These are phyloP conservation scores for Acephala macrosclerotiorum DNA, from an alignment of 2,329 filamentous ascomycete genomes.

Conservation along the genomic window DNA sequence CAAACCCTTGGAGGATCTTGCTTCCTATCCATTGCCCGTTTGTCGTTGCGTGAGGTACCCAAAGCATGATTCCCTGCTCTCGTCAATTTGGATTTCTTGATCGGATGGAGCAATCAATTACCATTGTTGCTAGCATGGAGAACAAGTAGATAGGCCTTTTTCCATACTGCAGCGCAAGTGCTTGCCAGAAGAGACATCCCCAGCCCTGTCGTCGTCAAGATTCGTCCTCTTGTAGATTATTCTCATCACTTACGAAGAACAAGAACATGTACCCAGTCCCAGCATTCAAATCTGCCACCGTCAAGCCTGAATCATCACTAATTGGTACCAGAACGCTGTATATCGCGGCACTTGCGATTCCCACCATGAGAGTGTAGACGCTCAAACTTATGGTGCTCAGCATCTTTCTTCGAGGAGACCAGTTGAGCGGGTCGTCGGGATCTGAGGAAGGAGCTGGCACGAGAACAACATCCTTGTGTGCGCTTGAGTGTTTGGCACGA, in stretches of 20 bases:
- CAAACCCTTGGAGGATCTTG: constrained; percentile 40
- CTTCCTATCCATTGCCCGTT: constrained; percentile 47
- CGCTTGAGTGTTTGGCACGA: constrained; percentile 34
- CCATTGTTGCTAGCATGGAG: constrained; percentile 43
- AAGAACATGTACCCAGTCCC: constrained; percentile 61
- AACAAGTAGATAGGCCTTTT: constrained; percentile 38
- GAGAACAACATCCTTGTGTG: constrained; percentile 42
- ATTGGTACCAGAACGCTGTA: constrained; percentile 58
- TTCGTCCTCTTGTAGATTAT: too few species aligned
- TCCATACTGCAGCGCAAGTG: constrained; percentile 59
- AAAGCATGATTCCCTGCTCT: constrained; percentile 46
- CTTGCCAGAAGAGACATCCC: constrained; percentile 59
- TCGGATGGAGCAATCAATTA: not conserved
- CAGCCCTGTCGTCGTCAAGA: constrained; percentile 3
- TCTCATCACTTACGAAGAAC: constrained; percentile 30
- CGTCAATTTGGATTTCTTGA: too few species aligned
- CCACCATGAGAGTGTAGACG: constrained; percentile 56
- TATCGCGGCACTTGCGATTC: constrained; percentile 56
- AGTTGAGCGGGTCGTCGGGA: constrained; percentile 50
- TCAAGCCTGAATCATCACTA: constrained; percentile 53
- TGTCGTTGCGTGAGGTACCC: constrained; percentile 44
- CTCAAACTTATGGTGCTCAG: constrained; percentile 40
- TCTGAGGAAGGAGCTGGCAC: constrained; percentile 45
- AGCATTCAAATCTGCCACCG: constrained; percentile 52
- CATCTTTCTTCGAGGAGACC: constrained; percentile 45